phyloP scores from a whole-genome alignment of 2,329 filamentous ascomycete genomes.

The Lasiodiplodia gonubiensis region DNA sequence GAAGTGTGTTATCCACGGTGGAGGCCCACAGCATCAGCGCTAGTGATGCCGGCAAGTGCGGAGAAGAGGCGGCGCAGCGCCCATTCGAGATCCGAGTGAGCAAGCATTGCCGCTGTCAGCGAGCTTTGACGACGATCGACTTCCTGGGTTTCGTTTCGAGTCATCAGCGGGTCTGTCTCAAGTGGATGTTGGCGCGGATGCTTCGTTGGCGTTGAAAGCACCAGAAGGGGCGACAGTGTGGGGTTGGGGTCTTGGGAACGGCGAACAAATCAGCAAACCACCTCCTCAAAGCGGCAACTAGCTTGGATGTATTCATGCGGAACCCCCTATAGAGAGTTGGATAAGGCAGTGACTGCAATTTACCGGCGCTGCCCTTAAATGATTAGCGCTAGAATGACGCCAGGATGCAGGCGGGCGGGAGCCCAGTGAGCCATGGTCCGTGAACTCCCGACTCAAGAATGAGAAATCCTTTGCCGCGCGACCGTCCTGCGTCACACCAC shows the following conservation, averaged over 20 bases:
- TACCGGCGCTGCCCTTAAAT: conserved; percentile 18
- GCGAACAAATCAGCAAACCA: conserved; percentile 16
- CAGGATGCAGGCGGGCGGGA: conserved; percentile 16
- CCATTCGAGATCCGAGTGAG: not conserved
- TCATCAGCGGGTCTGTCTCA: conserved; percentile 15
- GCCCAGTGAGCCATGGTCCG: no score
- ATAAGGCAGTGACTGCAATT: conserved; percentile 19
- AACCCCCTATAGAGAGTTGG: not conserved
- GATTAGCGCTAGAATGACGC: conserved; percentile 25
- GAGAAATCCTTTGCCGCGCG: conserved; percentile 27
- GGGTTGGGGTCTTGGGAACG: conserved; percentile 1
- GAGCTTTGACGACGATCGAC: conserved; percentile 12
- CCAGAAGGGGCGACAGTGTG: not conserved
- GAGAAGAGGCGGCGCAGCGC: conserved; percentile 19
- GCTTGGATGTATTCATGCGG: conserved; percentile 1
- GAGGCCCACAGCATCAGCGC: conserved; percentile 1
- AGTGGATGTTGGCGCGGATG: not conserved
- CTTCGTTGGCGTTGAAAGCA: conserved; percentile 22
- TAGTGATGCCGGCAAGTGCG: conserved; percentile 11
- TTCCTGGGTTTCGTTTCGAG: conserved; percentile 22
- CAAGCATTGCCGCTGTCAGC: not conserved
- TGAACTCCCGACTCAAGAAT: conserved; percentile 16
- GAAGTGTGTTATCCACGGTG: not conserved
- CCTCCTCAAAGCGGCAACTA: not conserved
- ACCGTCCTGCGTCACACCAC: conserved; percentile 28